Conservation (phyloP, 352 stramenopile species). For the Phytophthora megakarya region DNA sequence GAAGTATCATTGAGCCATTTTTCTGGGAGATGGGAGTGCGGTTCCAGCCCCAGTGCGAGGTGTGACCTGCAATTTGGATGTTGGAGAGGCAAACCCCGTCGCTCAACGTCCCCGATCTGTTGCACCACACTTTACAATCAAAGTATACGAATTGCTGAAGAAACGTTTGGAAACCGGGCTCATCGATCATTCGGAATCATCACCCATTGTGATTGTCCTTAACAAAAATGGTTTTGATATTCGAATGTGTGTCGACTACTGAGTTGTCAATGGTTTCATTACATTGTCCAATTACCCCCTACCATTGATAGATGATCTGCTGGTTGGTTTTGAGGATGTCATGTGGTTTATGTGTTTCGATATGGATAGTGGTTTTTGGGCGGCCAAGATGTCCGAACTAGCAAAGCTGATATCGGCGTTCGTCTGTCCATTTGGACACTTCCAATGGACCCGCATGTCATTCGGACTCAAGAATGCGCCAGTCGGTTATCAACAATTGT, state of each 20-base stretch:
- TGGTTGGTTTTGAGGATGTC: too few relatives aligned
- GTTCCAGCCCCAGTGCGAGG: background rate
- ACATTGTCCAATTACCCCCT: too few relatives aligned
- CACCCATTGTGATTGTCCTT: too few relatives aligned
- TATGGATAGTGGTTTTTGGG: background rate
- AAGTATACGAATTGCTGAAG: background rate
- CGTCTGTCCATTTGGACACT: too few relatives aligned
- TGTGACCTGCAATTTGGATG: background rate
- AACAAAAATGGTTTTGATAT: too few relatives aligned
- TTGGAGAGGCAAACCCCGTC: background rate
- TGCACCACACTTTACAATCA: background rate
- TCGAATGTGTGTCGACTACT: background rate
- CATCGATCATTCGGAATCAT: background rate
- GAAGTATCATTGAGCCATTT: background rate
- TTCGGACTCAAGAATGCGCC: too few relatives aligned
- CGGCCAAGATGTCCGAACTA: background rate
- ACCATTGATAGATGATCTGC: too few relatives aligned
- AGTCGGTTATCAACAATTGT: too few relatives aligned
- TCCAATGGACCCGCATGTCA: background rate
- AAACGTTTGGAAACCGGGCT: background rate
- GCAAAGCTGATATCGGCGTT: background rate
- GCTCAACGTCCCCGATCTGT: background rate
- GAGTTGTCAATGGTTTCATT: background rate
- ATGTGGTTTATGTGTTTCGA: background rate
- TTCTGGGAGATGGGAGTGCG: background rate